Conservation (phyloP, 768 basidiomycete genomes). For the Mycena chlorophos region DNA sequence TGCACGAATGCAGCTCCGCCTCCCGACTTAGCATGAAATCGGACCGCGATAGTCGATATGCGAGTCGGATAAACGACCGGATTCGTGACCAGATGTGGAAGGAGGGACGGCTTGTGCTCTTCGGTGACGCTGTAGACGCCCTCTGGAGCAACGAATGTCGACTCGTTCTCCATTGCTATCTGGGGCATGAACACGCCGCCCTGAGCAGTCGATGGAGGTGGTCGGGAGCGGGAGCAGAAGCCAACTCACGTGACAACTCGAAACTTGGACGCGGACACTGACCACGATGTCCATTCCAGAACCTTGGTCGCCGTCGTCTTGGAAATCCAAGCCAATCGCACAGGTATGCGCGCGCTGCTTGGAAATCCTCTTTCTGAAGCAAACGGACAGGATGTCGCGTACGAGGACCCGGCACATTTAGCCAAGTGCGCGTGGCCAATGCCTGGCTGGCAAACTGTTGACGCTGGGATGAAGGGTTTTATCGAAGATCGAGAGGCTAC, state of each 20-base stretch:
- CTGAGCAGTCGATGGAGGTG: too few species aligned
- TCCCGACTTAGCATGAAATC: conserved; percentile 59
- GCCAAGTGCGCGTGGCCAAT: conserved; percentile 42
- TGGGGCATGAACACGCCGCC: too few species aligned
- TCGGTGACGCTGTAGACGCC: conserved; percentile 88
- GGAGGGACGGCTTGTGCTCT: conserved; percentile 70
- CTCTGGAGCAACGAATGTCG: conserved; percentile 85
- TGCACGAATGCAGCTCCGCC: conserved; percentile 65
- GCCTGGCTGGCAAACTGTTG: conserved; percentile 13
- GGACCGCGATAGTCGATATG: conserved; percentile 61
- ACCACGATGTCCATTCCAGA: conserved; percentile 20
- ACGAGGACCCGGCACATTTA: conserved; percentile 64
- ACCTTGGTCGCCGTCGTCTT: conserved; percentile 74
- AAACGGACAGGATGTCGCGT: conserved; percentile 58
- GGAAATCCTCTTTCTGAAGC: not conserved
- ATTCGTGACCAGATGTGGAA: conserved; percentile 40
- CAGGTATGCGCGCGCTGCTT: conserved; percentile 50
- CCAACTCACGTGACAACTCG: too few species aligned
- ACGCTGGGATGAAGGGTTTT: conserved; percentile 55
- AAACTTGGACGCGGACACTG: too few species aligned
- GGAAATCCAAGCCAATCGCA: conserved; percentile 74
- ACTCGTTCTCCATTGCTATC: conserved; percentile 72
- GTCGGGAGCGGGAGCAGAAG: too few species aligned
- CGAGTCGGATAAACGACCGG: conserved; percentile 55
- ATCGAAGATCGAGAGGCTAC: conserved; percentile 72